Evolutionary conservation across 345 rosid species (phyloP).

Genomic region (Eucalyptus urophylla): DNA sequence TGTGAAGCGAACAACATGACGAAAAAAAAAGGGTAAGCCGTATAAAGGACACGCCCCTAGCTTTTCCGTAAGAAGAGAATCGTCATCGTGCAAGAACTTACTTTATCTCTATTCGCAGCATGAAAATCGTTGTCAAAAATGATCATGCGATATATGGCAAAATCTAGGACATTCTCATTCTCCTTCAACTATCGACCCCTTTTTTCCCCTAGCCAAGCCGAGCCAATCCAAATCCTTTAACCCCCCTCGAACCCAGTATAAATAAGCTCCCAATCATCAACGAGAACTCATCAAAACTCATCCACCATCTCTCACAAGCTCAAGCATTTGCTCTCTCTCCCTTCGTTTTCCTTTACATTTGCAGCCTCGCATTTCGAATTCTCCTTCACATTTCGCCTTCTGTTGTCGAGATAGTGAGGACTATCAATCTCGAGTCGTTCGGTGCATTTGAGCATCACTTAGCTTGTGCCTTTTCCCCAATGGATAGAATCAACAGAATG

Average conservation of each 20-base stretch:
- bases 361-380: not conserved
- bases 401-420: not conserved
- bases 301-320: not conserved
- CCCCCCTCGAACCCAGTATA: not conserved
- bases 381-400: not conserved
- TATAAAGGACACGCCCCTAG: not conserved
- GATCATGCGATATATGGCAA: not conserved
- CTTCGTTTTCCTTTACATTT: not conserved
- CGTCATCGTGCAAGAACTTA: not conserved
- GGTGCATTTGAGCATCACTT: not conserved
- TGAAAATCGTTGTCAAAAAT: not conserved
- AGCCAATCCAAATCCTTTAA: not conserved
- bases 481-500: slow-evolving; percentile 57
- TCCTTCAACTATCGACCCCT: not conserved
- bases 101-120: not conserved
- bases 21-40: not conserved
- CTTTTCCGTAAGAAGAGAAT: not conserved
- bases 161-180: not conserved
- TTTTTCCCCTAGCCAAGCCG: not conserved
- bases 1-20: not conserved
- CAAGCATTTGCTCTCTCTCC: not conserved
- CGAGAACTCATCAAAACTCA: not conserved
- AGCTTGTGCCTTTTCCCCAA: not conserved
- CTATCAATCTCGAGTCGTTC: not conserved
- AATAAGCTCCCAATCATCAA: not conserved